A percentile compares a stretch with the other conserved stretches of the same genome.
These are phyloP conservation scores for Ceratocystis colombiana DNA, from an alignment of 2,329 filamentous ascomycete species.

Conservation along the genomic window DNA sequence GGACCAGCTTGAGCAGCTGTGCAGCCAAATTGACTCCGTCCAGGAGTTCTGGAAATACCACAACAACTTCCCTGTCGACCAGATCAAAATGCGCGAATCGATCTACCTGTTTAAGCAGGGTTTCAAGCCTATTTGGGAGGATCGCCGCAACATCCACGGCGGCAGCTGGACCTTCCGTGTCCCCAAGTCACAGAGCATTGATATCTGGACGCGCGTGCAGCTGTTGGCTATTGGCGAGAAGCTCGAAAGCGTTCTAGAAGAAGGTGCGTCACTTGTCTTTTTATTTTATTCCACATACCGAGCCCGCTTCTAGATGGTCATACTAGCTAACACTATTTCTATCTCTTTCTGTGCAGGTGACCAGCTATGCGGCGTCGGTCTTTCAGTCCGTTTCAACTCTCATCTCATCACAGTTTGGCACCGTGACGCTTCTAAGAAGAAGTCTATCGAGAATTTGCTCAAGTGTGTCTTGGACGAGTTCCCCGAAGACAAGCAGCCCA, in stretches of 20 bases:
- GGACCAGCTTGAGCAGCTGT: constrained; percentile 51
- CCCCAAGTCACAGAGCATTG: constrained; percentile 59
- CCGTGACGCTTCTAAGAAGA: constrained; percentile 70
- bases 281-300: not conserved
- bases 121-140: constrained; percentile 71
- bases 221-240: constrained; percentile 75
- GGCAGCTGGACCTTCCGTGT: constrained; percentile 91
- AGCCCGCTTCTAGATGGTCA: not conserved
- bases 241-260: constrained; percentile 61
- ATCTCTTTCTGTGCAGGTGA: constrained; percentile 45
- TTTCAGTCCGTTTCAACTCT: constrained; percentile 80
- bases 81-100: constrained; percentile 66
- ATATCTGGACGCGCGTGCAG: constrained; percentile 73
- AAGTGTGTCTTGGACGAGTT: constrained; percentile 63
- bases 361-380: constrained; percentile 80
- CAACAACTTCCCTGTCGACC: constrained; percentile 68
- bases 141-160: constrained; percentile 73
- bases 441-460: constrained; percentile 65
- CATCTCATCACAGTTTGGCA: constrained; percentile 90
- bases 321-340: not conserved
- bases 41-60: constrained; percentile 79
- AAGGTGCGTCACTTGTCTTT: constrained; percentile 41
- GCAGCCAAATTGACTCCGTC: constrained; percentile 60
- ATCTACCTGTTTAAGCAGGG: constrained; percentile 72
- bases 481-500: constrained; percentile 61